Evolutionary conservation across 2,329 filamentous ascomycete species (phyloP).

Genomic region (Hypomyces rosellus): DNA sequence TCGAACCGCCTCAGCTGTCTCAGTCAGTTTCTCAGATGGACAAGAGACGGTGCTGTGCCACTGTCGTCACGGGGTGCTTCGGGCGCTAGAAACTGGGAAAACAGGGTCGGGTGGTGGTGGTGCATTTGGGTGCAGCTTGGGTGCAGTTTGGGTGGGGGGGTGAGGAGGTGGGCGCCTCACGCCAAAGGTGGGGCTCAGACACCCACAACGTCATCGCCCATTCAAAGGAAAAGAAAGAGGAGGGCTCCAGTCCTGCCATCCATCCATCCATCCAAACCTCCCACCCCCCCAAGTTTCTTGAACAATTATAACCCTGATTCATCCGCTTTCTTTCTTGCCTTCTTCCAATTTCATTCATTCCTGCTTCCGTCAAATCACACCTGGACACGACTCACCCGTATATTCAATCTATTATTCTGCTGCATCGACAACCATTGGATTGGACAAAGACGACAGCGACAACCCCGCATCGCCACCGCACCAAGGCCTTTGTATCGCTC

Average conservation of each 20-base stretch:
- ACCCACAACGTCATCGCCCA: constrained; percentile 11
- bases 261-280: constrained; percentile 1
- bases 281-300: no score
- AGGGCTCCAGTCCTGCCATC: background rate
- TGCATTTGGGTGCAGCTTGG: no score
- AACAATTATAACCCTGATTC: background rate
- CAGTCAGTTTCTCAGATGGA: background rate
- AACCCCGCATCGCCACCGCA: no score
- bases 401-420: background rate
- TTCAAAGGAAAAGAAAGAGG: background rate
- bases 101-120: no score
- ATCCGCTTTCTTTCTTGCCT: background rate
- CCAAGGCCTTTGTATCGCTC: no score
- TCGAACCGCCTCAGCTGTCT: background rate
- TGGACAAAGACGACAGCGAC: no score
- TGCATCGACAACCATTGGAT: background rate
- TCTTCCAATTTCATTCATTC: background rate
- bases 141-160: no score
- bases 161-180: constrained; percentile 4
- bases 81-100: background rate
- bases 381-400: no score
- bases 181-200: constrained; percentile 10
- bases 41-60: background rate
- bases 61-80: background rate
- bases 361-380: background rate